Evolutionary conservation across 129 eudicot genomes (phyloP).

Genomic region (Centrapalus pauciflorus): DNA sequence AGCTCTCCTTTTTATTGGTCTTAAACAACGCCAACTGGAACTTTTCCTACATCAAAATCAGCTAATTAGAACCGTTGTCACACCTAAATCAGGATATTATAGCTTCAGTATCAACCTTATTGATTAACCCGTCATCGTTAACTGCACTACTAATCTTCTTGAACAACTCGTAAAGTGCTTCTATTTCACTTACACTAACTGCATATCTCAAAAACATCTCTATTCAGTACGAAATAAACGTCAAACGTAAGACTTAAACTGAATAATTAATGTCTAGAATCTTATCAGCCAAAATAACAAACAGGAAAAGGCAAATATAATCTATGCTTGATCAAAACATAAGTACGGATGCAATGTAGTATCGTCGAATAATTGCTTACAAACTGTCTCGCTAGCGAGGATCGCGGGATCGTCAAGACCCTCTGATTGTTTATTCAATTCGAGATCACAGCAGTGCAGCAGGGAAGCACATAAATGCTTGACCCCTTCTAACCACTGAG

Average conservation of each 20-base stretch:
- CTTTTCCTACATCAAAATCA: conserved; percentile 60
- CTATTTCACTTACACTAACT: conserved; percentile 95
- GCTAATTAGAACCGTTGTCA: neutral
- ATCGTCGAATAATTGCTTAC: conserved; percentile 40
- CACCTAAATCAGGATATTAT: neutral
- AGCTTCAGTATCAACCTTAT: conserved; percentile 44
- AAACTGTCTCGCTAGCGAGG: conserved; percentile 86
- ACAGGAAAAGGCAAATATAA: neutral
- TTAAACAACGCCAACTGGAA: conserved; percentile 88
- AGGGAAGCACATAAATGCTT: conserved; percentile 78
- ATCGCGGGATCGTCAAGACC: conserved; percentile 90
- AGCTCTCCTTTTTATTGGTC: conserved; percentile 92
- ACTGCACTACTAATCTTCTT: conserved; percentile 92
- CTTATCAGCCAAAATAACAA: neutral
- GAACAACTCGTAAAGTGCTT: conserved; percentile 84
- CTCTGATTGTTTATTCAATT: conserved; percentile 55
- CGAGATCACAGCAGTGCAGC: conserved; percentile 72
- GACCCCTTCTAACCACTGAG: conserved; percentile 89
- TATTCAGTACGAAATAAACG: neutral
- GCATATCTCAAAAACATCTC: conserved; percentile 23
- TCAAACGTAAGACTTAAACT: neutral
- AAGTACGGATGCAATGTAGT: neutral
- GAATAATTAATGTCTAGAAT: neutral
- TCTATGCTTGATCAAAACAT: neutral
- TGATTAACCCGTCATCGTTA: conserved; percentile 81